Conservation (phyloP, 169 alveolate species). For the Plasmodium reichenowi region DNA sequence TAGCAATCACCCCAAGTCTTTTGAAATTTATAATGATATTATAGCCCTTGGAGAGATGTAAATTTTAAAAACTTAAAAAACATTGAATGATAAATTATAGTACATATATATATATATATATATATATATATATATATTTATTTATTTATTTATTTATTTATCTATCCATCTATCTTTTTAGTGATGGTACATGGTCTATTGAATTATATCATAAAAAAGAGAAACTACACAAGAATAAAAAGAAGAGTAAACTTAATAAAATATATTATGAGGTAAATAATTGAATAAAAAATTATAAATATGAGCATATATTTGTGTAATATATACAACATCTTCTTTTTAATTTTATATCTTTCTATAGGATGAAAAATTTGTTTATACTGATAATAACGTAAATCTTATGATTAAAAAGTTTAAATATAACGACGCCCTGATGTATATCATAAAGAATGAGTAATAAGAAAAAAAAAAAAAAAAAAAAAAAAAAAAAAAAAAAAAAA, state of each 20-base stretch:
- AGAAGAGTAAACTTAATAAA: too few species aligned
- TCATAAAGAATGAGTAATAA: constrained; percentile 32
- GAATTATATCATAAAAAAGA: constrained; percentile 34
- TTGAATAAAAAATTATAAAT: not conserved
- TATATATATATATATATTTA: not conserved
- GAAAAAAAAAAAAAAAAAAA: constrained; percentile 9
- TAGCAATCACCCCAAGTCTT: constrained; percentile 13
- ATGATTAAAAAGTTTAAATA: constrained; percentile 24
- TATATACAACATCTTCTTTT: not conserved
- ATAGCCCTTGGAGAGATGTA: constrained; percentile 45
- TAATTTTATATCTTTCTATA: constrained; percentile 3
- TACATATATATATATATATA: not conserved
- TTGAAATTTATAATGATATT: constrained; percentile 22
- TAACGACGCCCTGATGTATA: constrained; percentile 36
- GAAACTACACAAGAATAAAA: constrained; percentile 1
- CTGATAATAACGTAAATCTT: not conserved
- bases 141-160: too few species aligned
- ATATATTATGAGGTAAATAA: not conserved
- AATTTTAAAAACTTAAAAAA: not conserved
- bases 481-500: too few species aligned
- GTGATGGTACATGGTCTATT: constrained; percentile 40
- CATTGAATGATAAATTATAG: not conserved
- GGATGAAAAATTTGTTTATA: constrained; percentile 7
- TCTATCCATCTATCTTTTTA: not conserved
- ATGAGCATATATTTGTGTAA: not conserved